phyloP scores from a whole-genome alignment of 352 stramenopile genomes.

The Globisporangium canariense region DNA sequence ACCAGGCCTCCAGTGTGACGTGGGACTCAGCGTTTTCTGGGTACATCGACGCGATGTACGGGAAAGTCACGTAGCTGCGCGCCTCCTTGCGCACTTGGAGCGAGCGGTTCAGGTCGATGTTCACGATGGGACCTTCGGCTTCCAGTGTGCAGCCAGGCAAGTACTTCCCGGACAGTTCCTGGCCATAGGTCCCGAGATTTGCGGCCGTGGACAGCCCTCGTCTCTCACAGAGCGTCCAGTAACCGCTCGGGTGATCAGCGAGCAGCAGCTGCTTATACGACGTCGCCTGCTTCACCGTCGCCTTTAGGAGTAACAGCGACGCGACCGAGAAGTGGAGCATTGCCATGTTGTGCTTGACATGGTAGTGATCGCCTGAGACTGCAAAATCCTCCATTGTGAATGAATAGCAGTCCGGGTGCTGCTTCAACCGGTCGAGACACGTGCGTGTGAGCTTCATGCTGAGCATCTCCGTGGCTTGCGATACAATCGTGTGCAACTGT shows the following conservation, averaged over 20 bases:
- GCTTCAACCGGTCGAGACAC: conserved; percentile 42
- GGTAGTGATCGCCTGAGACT: conserved; percentile 27
- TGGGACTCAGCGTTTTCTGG: conserved; percentile 29
- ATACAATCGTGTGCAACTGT: conserved; percentile 49
- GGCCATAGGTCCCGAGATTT: conserved; percentile 67
- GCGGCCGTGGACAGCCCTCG: conserved; percentile 53
- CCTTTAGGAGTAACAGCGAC: conserved; percentile 76
- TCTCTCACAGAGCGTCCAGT: conserved; percentile 88
- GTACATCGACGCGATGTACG: conserved; percentile 40
- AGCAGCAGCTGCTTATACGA: conserved; percentile 83
- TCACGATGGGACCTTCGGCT: conserved; percentile 67
- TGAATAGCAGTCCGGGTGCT: conserved; percentile 56
- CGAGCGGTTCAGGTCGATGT: conserved; percentile 78
- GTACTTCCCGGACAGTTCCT: conserved; percentile 49
- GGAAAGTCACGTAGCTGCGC: conserved; percentile 55
- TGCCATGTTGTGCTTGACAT: conserved; percentile 82
- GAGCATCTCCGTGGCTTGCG: conserved; percentile 48
- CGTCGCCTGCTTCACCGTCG: conserved; percentile 66
- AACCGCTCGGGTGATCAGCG: conserved; percentile 61
- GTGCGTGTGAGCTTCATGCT: conserved; percentile 40
- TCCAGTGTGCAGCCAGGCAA: conserved; percentile 67
- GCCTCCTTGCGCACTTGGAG: conserved; percentile 54
- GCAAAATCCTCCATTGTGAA: conserved; percentile 80
- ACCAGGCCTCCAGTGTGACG: conserved; percentile 81
- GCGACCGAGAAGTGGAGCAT: conserved; percentile 87